A percentile compares a stretch with the other conserved stretches of the same genome.
Conservation (phyloP, 192 early-diverging fungal genomes). For the Mortierella hygrophila region DNA sequence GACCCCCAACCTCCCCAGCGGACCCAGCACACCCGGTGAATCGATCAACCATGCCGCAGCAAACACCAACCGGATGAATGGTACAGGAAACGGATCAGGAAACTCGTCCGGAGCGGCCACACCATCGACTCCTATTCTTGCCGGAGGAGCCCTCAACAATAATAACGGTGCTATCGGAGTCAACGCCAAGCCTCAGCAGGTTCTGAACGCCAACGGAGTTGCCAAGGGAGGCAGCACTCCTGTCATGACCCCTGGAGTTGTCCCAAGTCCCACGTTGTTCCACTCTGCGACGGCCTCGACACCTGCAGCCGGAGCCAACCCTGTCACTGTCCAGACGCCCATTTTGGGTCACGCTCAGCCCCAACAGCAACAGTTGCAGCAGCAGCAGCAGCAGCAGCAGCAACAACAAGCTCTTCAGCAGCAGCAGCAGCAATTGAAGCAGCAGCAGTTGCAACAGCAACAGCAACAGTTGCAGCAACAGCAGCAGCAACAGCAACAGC, state of each 20-base stretch:
- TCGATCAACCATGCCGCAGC: conserved; percentile 25
- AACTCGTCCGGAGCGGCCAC: conserved; percentile 53
- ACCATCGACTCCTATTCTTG: conserved; percentile 45
- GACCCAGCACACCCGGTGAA: conserved; percentile 51
- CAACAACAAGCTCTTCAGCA: conserved; percentile 23
- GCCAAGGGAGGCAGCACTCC: conserved; percentile 42
- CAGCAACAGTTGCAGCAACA: conserved; percentile 40
- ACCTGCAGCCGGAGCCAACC: conserved; percentile 23
- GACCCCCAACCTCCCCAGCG: conserved; percentile 47
- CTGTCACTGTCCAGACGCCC: conserved; percentile 33
- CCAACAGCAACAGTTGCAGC: conserved; percentile 53
- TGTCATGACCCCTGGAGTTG: conserved; percentile 37
- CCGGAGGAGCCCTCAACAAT: conserved; percentile 27
- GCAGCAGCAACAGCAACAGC: conserved; percentile 40
- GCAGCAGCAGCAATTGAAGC: conserved; percentile 24
- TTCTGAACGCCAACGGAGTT: conserved; percentile 16
- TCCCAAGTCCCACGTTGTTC: conserved; percentile 46
- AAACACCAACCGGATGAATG: conserved; percentile 18
- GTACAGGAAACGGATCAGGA: conserved; percentile 34
- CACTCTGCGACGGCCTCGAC: conserved; percentile 30
- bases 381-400: conserved; percentile 42
- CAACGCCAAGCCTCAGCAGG: conserved; percentile 24
- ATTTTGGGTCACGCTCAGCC: conserved; percentile 54
- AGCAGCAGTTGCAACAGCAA: conserved; percentile 40
- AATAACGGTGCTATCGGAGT: conserved; percentile 7